Evolutionary conservation across 768 basidiomycete species (phyloP), one percentile per base, ranked within the genome.

Genomic region (Leccinum longicurvipes): DNA sequence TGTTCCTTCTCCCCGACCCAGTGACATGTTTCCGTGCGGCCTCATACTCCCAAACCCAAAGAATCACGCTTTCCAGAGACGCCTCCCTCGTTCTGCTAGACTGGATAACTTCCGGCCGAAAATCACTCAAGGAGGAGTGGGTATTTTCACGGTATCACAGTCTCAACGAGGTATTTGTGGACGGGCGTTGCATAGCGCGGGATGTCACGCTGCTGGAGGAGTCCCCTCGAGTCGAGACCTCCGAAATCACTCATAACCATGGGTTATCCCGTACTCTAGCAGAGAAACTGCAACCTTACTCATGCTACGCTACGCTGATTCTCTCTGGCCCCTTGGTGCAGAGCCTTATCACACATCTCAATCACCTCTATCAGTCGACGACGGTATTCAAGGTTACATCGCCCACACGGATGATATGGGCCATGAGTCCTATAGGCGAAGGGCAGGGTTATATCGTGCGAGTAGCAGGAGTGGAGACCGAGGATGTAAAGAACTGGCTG

Each of bases 61-160:
- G 77, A 41, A 93, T 98, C 72, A 73, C 77, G 53, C 77, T 97
- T 32, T 77, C 78, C 9, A 63, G 63, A 10, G 77, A 77, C 42
- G 80, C 87, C 9, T 90, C 88, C 12, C 74, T 86, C 8, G 79
- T 91, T 41, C 71, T 95, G 1, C 79, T 98, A 15, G 96, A 98
- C 68, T 97, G 94, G 92, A 74, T 93, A 55, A 97, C 93, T 1
- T 89, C 91, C 3, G 96, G 96, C 11, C 82, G 96, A 32, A 85
- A 83, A 67, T 80, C 85, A 8, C 77, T 84, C 24, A 89, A 90
- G 28, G 96, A 98, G 66, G 86, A 91, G 50, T 98, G 96, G 96
- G 84, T 71, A 3, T 95, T 98, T 69, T 82, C 87, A 49, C 77
- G 81, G 56, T 98, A 96, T 69, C 82, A 86, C 67, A 94, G 90